A percentile compares a stretch with the other conserved stretches of the same genome.
Evolutionary conservation across 75 land plant genomes (phyloP).

Genomic region (Larix kaempferi): DNA sequence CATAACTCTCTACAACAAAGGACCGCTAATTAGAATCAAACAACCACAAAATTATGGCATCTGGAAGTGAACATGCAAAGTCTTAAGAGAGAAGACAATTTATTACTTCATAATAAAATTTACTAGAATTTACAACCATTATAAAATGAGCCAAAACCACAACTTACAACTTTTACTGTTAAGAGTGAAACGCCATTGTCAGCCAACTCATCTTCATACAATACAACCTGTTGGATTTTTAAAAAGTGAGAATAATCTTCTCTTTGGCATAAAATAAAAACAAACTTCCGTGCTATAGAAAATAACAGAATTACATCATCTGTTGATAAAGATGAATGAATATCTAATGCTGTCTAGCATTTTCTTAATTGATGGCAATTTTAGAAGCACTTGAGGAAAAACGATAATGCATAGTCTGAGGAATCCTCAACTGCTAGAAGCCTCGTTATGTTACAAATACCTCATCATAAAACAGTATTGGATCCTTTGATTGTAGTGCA

Average conservation of each 20-base stretch:
- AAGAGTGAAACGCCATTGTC: slow-evolving; percentile 93
- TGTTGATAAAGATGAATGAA: not conserved
- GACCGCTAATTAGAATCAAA: not conserved
- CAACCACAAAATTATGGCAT: not conserved
- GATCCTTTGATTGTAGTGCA: slow-evolving; percentile 71
- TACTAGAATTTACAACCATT: not conserved
- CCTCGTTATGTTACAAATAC: slow-evolving; percentile 21
- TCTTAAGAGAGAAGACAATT: not conserved
- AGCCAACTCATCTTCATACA: slow-evolving; percentile 97
- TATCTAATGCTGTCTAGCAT: not conserved
- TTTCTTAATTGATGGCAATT: not conserved
- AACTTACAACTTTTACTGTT: slow-evolving; percentile 93
- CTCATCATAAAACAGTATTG: slow-evolving; percentile 97
- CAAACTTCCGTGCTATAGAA: not conserved
- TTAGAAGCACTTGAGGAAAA: not conserved
- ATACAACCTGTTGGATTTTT: slow-evolving; percentile 52
- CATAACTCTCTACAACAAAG: slow-evolving; percentile 84
- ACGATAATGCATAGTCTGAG: not conserved
- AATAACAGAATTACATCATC: not conserved
- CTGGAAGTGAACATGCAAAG: not conserved
- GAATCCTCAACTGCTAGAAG: not conserved
- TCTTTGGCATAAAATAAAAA: no score
- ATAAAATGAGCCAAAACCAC: not conserved
- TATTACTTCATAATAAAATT: not conserved
- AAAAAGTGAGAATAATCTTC: not conserved